Evolutionary conservation across 768 basidiomycete genomes (phyloP).

Genomic region (Boletus rufocinnamomeus): DNA sequence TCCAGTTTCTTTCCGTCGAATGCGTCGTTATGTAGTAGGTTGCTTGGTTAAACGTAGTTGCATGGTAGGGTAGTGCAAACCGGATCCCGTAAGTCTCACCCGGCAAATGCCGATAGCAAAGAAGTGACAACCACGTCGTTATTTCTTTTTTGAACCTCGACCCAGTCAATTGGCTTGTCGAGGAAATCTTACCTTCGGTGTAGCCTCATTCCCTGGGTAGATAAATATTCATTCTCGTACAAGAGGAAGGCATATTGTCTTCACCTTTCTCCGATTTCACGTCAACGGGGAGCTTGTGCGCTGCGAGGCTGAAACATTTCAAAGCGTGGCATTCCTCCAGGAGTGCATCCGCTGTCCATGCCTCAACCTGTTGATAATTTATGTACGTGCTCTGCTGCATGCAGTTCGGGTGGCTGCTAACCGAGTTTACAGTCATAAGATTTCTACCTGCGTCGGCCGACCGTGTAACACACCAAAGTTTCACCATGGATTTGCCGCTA

Average conservation of each 20-base stretch:
- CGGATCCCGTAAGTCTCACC: too few species aligned
- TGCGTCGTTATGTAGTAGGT: neutral
- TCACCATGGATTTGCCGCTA: neutral
- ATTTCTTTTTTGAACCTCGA: neutral
- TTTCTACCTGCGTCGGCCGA: neutral
- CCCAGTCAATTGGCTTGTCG: slow-evolving; percentile 36
- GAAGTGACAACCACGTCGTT: neutral
- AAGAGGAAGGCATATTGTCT: neutral
- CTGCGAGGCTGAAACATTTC: slow-evolving; percentile 15
- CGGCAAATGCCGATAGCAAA: slow-evolving; percentile 4
- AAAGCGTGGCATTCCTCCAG: neutral
- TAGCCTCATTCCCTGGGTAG: slow-evolving; percentile 39
- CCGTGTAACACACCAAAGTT: neutral
- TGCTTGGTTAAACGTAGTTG: neutral
- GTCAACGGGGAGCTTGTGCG: neutral
- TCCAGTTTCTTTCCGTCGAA: neutral
- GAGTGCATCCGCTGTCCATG: too few species aligned
- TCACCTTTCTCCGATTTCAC: slow-evolving; percentile 1
- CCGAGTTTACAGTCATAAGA: neutral
- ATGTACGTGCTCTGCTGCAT: slow-evolving; percentile 11
- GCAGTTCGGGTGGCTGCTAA: neutral
- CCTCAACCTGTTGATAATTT: neutral
- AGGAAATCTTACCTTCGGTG: slow-evolving; percentile 17
- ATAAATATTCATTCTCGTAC: slow-evolving; percentile 19
- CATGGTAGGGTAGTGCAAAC: too few species aligned